Evolutionary conservation across 352 stramenopile genomes (phyloP).

Genomic region (Globisporangium splendens): DNA sequence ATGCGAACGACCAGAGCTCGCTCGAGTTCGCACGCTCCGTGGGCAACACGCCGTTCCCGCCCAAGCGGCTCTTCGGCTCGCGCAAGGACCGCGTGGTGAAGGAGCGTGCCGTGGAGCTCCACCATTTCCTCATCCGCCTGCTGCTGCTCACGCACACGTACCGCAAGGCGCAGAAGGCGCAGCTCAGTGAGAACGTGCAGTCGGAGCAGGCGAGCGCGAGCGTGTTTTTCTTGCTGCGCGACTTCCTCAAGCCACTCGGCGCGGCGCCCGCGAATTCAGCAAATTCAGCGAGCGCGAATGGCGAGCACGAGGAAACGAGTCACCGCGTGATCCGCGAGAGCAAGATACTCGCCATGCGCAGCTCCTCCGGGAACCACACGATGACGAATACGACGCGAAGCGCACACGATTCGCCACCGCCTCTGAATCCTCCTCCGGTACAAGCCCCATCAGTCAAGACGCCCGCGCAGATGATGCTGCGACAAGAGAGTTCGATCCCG

Average conservation of each 20-base stretch:
- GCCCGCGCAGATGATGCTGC: conserved; percentile 4
- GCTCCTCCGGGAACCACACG: background rate
- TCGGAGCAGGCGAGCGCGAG: conserved; percentile 51
- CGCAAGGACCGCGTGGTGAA: conserved; percentile 73
- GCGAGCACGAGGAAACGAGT: conserved; percentile 28
- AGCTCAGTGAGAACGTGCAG: conserved; percentile 36
- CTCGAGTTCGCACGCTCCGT: conserved; percentile 33
- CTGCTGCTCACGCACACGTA: conserved; percentile 73
- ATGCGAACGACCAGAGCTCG: conserved; percentile 50
- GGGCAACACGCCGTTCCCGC: conserved; percentile 45
- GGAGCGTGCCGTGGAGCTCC: conserved; percentile 64
- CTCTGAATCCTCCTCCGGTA: too few species aligned
- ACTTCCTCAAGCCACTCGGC: conserved; percentile 62
- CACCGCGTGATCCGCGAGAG: conserved; percentile 57
- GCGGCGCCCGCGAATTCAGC: background rate
- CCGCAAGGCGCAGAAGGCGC: conserved; percentile 60
- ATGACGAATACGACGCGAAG: background rate
- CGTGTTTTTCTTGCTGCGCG: conserved; percentile 62
- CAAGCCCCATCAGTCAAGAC: background rate
- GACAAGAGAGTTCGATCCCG: conserved; percentile 13
- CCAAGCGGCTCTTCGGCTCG: conserved; percentile 62
- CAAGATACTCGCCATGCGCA: conserved; percentile 65
- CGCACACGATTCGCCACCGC: background rate
- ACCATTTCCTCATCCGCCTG: conserved; percentile 73
- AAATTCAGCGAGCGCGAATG: background rate